Evolutionary conservation across 2,329 filamentous ascomycete species (phyloP).

Genomic region (Helicocarpus griseus): DNA sequence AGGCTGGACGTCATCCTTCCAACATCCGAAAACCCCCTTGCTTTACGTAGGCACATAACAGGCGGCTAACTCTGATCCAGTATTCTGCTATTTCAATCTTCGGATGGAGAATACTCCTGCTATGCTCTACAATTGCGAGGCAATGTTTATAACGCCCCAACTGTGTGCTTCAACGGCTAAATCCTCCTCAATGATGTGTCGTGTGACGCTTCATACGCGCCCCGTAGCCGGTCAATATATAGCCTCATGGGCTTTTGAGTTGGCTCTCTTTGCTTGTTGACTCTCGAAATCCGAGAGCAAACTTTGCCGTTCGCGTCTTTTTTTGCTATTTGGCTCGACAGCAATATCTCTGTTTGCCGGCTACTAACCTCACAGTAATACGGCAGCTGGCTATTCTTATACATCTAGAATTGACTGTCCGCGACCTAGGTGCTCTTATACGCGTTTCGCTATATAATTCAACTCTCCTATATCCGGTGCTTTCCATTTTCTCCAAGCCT

Average conservation of each 20-base stretch:
- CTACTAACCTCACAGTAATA: too few species aligned
- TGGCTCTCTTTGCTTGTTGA: too few species aligned
- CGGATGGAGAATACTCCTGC: not conserved
- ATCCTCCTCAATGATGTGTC: not conserved
- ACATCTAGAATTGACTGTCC: too few species aligned
- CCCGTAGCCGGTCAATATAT: not conserved
- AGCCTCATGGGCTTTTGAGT: not conserved
- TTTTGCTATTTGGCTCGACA: too few species aligned
- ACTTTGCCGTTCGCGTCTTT: too few species aligned
- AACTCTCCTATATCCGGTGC: not conserved
- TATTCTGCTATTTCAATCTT: not conserved
- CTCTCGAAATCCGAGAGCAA: too few species aligned
- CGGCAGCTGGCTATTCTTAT: too few species aligned
- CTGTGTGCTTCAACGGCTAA: not conserved
- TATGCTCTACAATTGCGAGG: not conserved
- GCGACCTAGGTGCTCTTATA: too few species aligned
- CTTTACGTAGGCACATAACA: too few species aligned
- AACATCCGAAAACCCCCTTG: too few species aligned
- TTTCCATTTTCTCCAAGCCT: not conserved
- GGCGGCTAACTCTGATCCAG: not conserved
- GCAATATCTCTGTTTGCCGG: too few species aligned
- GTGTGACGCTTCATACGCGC: not conserved
- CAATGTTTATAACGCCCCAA: not conserved
- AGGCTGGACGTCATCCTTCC: not conserved
- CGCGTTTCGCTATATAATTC: not conserved